Conservation (phyloP, 148 eudicot species). For the Rhododendron simsii region DNA sequence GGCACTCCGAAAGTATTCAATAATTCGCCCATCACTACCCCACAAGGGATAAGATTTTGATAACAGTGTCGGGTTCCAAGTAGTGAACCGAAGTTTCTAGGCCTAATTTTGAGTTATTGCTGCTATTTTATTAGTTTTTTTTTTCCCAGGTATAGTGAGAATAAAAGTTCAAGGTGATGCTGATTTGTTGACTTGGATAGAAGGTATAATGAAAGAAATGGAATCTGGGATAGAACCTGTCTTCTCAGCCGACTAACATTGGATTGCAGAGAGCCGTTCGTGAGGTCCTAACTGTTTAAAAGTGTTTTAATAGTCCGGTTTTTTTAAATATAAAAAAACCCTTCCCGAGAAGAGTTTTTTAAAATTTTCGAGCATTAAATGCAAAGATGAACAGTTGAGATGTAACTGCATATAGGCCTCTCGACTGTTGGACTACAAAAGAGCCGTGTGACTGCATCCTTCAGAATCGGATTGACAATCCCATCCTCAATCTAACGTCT, state of each 20-base stretch:
- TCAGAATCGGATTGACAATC: too few species aligned
- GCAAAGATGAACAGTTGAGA: too few species aligned
- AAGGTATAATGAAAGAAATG: slow-evolving; percentile 4
- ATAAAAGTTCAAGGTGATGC: slow-evolving; percentile 17
- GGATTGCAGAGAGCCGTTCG: too few species aligned
- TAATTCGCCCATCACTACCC: background rate
- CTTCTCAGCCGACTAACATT: background rate
- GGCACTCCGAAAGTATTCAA: background rate
- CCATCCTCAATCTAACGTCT: too few species aligned
- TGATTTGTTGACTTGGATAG: background rate
- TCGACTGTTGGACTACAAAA: too few species aligned
- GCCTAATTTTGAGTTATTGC: background rate
- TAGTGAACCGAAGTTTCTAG: background rate
- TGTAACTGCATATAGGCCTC: too few species aligned
- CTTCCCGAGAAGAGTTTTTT: too few species aligned
- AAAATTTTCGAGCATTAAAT: too few species aligned
- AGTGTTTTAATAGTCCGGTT: too few species aligned
- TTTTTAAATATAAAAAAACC: too few species aligned
- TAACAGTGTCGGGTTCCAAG: background rate
- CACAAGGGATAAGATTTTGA: background rate
- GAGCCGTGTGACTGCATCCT: too few species aligned
- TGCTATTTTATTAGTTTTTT: background rate
- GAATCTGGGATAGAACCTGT: slow-evolving; percentile 16
- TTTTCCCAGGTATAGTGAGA: background rate
- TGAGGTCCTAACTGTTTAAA: too few species aligned